Evolutionary conservation across 257 asterid species (phyloP).

Genomic region (Echium plantagineum): DNA sequence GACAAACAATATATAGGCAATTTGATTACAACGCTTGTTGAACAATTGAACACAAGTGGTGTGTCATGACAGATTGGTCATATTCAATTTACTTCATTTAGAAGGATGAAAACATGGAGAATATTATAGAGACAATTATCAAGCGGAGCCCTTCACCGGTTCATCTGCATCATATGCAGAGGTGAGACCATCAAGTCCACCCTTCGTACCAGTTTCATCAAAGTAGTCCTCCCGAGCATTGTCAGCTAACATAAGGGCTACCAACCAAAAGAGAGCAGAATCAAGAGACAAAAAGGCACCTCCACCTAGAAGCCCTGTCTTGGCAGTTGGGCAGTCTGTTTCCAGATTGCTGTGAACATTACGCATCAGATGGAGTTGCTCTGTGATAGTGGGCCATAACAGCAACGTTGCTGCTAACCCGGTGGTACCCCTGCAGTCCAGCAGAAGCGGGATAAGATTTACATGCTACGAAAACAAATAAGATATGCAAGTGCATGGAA

Average conservation of each 20-base stretch:
- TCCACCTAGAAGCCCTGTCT: constrained; percentile 94
- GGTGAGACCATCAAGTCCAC: neutral
- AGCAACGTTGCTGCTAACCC: constrained; percentile 62
- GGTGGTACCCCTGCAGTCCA: constrained; percentile 38
- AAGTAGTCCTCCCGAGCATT: constrained; percentile 74
- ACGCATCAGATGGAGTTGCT: constrained; percentile 37
- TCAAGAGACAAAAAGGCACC: constrained; percentile 94
- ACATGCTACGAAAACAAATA: neutral
- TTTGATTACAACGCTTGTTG: neutral
- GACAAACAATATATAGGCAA: no score
- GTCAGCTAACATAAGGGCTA: constrained; percentile 71
- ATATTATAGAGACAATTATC: neutral
- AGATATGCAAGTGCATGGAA: neutral
- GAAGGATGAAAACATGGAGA: neutral
- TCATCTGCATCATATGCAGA: constrained; percentile 5
- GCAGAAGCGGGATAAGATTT: neutral
- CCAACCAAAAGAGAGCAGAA: constrained; percentile 78
- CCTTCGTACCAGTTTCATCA: constrained; percentile 31
- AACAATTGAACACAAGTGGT: neutral
- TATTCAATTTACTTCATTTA: neutral
- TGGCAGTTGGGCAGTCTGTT: constrained; percentile 83
- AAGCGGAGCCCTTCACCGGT: constrained; percentile 9
- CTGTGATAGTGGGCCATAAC: constrained; percentile 82
- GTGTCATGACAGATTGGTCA: neutral
- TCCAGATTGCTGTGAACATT: constrained; percentile 51